Percentiles rank a stretch among this genome's conserved stretches.
Evolutionary conservation across 345 rosid species (phyloP).

Genomic region (Triadica sebifera): DNA sequence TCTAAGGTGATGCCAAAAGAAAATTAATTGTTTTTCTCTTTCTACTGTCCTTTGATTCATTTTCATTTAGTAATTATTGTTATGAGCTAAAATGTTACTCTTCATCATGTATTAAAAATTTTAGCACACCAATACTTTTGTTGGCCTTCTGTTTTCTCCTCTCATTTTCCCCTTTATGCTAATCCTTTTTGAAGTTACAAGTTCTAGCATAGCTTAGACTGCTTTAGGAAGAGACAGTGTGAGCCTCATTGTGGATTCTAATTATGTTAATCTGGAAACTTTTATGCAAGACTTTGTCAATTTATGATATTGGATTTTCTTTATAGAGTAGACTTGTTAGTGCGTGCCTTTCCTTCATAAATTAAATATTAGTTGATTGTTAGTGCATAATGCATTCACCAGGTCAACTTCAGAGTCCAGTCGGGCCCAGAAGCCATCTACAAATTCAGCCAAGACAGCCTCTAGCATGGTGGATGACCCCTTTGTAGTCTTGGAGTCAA

Average conservation of each 20-base stretch:
- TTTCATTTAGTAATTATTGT: background rate
- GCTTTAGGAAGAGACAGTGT: background rate
- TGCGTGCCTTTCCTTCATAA: too few species aligned
- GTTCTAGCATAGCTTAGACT: conserved; percentile 8
- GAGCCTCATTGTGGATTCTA: background rate
- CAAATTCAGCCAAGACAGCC: conserved; percentile 38
- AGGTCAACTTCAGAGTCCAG: conserved; percentile 54
- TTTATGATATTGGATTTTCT: background rate
- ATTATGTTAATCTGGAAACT: background rate
- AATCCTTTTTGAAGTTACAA: background rate
- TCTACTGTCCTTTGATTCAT: background rate
- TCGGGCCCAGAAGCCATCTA: conserved; percentile 39
- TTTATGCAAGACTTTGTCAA: background rate
- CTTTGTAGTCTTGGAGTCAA: conserved; percentile 54
- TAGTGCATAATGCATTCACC: conserved; percentile 12
- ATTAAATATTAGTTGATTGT: conserved; percentile 5
- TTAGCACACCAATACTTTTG: background rate
- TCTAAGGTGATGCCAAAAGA: background rate
- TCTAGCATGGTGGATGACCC: conserved; percentile 53
- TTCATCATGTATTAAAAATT: background rate
- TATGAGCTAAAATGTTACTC: too few species aligned
- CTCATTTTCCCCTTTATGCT: background rate
- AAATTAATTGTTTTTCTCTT: background rate
- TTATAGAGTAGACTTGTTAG: too few species aligned
- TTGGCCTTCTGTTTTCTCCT: background rate